Base-by-base conservation (phyloP, 1,139 yeast genomes). In the Saccharomyces hybrid region DNA sequence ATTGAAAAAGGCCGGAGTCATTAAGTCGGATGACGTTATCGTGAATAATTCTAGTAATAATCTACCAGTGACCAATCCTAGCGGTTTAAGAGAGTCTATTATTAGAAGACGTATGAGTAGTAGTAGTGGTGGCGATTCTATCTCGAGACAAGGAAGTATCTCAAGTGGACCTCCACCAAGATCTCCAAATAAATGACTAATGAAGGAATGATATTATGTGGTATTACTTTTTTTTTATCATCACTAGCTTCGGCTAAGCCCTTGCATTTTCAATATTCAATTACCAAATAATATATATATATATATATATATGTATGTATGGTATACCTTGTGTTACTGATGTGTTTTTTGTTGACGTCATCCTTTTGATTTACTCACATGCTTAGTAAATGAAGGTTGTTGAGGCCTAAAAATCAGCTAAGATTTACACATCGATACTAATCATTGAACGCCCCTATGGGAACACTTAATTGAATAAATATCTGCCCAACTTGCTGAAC, bases 401-500 rank as follows among this genome's bases (percentile, higher is more conserved):
- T 14, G 49, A 28, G 27, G 41, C 20, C n/a, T 14, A n/a, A 46
- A 25, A 25, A 23, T 46, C 14, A 16, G 31, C 14, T 46, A n/a
- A 8, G 6, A 8, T 25, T n/a, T 25, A 46, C 11, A 23, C 25
- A 27, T 25, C 31, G 20, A 46, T 11, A 25, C 7, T 14, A 46
- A 27, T 11, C 14, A 4, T 14, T 16, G 13, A 23, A 46, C 13
- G 11, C 11, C 13, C 14, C n/a, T 16, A 11, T 4, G 32, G 25
- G 20, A n/a, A 16, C 13, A 23, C 11, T 3, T n/a, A 47, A 38
- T 48, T 34, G 53, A 62, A 58, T 26, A 67, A 50, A 51, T 65
- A 80, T 59, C 93, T 77, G 28, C 93, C 91, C 47, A 85, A 69
- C 67, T 84, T 84, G 20, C 93, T 91, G 66, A 85, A 84, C 51